Evolutionary conservation across 805 yeast species (phyloP).

Genomic region (Yarrowia yakushimensis): DNA sequence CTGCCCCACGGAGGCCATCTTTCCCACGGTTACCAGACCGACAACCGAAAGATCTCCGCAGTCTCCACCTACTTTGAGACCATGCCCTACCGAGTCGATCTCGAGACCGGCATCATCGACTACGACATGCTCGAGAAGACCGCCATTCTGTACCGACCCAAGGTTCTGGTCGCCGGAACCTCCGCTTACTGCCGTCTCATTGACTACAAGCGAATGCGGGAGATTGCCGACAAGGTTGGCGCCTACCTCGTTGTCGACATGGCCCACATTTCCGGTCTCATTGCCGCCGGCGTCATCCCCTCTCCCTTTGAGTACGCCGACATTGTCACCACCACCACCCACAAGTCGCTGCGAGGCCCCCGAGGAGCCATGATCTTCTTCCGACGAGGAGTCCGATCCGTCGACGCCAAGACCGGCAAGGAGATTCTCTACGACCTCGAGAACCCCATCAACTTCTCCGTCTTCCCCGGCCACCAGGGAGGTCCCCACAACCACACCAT

Average conservation of each 20-base stretch:
- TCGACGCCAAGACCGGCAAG: constrained; percentile 85
- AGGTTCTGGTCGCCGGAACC: constrained; percentile 95
- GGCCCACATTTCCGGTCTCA: constrained; percentile 97
- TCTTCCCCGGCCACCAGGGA: constrained; percentile 99
- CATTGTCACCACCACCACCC: constrained; percentile 97
- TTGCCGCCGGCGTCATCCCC: constrained; percentile 93
- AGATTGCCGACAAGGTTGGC: constrained; percentile 94
- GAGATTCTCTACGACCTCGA: constrained; percentile 89
- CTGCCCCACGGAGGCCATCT: constrained; percentile 98
- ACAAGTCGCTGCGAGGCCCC: constrained; percentile 98
- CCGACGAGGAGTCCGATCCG: constrained; percentile 90
- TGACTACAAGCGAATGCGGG: constrained; percentile 94
- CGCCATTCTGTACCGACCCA: constrained; percentile 91
- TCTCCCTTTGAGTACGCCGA: constrained; percentile 97
- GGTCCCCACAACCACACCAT: constrained; percentile 99
- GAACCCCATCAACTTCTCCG: constrained; percentile 93
- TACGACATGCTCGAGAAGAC: constrained; percentile 91
- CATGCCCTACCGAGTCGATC: constrained; percentile 95
- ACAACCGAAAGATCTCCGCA: constrained; percentile 86
- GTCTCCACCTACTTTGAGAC: constrained; percentile 97
- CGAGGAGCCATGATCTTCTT: constrained; percentile 99
- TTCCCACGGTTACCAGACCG: constrained; percentile 97
- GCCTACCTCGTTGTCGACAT: constrained; percentile 95
- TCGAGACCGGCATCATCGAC: constrained; percentile 90
- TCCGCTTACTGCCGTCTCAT: constrained; percentile 96